Evolutionary conservation across 1,139 yeast genomes (phyloP).

Genomic region (Arxiozyma telluris): DNA sequence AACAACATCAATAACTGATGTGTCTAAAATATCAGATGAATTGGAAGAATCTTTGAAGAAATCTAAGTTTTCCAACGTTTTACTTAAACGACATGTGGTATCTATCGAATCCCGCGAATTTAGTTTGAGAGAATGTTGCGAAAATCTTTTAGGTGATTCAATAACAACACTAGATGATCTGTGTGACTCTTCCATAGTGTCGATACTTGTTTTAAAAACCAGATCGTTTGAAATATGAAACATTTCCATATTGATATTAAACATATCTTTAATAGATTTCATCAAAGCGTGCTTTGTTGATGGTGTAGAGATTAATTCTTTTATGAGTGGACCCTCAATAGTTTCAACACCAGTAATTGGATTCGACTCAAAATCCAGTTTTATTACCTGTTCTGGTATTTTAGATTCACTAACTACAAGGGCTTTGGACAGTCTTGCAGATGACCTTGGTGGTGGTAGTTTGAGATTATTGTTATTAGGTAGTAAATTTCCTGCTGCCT

Average conservation of each 20-base stretch:
- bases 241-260: conserved; percentile 47
- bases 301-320: conserved; percentile 31
- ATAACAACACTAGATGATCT: conserved; percentile 41
- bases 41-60: conserved; percentile 26
- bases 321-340: conserved; percentile 29
- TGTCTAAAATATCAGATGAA: conserved; percentile 25
- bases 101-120: conserved; percentile 20
- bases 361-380: conserved; percentile 11
- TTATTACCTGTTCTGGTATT: background rate
- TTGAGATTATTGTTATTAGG: conserved; percentile 2
- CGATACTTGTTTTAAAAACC: conserved; percentile 40
- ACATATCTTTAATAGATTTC: conserved; percentile 48
- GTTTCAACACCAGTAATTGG: conserved; percentile 33
- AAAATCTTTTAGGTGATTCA: conserved; percentile 39
- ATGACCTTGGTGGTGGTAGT: conserved; percentile 17
- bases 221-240: conserved; percentile 46
- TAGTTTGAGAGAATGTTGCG: conserved; percentile 18
- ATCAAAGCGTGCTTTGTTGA: conserved; percentile 40
- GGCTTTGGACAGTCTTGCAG: conserved; percentile 15
- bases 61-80: conserved; percentile 30
- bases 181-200: conserved; percentile 23
- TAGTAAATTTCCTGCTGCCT: conserved; percentile 36
- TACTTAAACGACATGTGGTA: conserved; percentile 21
- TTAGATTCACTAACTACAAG: conserved; percentile 15
- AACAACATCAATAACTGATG: conserved; percentile 37